Conservation (phyloP, 139 green algal genomes). For the Micractinium conductrix region DNA sequence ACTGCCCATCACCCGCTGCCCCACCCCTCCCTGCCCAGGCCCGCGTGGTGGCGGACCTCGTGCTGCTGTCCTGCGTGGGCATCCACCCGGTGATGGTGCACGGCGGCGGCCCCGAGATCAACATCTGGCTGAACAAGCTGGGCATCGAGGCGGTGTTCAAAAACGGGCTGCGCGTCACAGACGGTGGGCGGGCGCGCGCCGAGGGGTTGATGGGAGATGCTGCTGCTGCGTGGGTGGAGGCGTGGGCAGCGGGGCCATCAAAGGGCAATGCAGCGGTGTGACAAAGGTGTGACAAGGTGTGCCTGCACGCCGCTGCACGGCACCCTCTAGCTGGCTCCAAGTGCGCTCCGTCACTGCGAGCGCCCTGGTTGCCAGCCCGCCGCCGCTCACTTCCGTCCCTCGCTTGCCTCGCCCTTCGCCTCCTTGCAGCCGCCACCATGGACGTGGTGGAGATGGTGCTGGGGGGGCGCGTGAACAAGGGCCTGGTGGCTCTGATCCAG, state of each 20-base stretch:
- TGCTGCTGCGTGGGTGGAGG: neutral
- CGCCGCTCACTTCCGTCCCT: neutral
- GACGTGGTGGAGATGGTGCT: conserved; percentile 99
- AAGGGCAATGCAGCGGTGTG: neutral
- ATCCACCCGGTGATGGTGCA: conserved; percentile 96
- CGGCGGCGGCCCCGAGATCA: conserved; percentile 99
- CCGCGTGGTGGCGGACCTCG: conserved; percentile 94
- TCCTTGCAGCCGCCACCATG: conserved; percentile 87
- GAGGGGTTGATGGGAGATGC: no score
- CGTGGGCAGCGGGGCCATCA: neutral
- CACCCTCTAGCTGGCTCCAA: no score
- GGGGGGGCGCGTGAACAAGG: conserved; percentile 97
- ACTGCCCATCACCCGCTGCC: neutral
- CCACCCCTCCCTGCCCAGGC: conserved; percentile 54
- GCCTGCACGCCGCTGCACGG: no score
- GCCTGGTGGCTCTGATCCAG: conserved; percentile 96
- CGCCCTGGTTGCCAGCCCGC: neutral
- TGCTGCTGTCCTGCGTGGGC: conserved; percentile 94
- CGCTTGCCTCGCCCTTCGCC: neutral
- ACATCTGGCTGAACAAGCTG: conserved; percentile 95
- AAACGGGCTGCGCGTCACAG: conserved; percentile 97
- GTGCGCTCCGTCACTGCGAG: no score
- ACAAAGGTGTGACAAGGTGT: neutral
- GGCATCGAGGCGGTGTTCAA: conserved; percentile 96
- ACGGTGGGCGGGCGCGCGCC: no score